Evolutionary conservation across 768 basidiomycete genomes (phyloP).

Genomic region (Mycena polygramma): DNA sequence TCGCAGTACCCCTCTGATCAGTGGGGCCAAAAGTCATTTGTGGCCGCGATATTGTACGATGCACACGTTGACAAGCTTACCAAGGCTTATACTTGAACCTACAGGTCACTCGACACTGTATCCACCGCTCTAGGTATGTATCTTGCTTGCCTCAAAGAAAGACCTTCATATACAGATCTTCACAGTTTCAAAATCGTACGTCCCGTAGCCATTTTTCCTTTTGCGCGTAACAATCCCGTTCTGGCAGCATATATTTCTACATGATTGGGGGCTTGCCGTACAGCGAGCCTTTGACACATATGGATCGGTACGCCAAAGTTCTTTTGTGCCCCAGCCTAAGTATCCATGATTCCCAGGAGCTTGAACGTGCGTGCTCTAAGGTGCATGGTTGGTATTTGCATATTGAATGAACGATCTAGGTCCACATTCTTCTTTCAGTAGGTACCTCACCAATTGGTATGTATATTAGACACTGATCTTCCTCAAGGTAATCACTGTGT

Average conservation of each 20-base stretch:
- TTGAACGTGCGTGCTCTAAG: slow-evolving; percentile 1
- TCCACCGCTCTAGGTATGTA: slow-evolving; percentile 8
- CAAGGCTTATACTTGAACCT: background rate
- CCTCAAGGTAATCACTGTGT: background rate
- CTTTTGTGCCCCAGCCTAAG: background rate
- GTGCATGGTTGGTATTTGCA: background rate
- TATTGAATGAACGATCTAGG: background rate
- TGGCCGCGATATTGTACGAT: slow-evolving; percentile 7
- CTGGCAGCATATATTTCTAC: background rate
- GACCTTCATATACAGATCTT: background rate
- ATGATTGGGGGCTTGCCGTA: background rate
- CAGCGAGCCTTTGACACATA: background rate
- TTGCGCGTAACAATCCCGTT: too few species aligned
- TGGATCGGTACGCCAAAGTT: background rate
- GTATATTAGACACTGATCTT: background rate
- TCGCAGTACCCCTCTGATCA: slow-evolving; percentile 1
- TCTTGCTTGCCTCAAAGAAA: background rate
- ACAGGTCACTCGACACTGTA: slow-evolving; percentile 12
- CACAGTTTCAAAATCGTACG: slow-evolving; percentile 13
- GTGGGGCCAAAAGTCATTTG: slow-evolving; percentile 9
- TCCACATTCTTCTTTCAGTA: slow-evolving; percentile 7
- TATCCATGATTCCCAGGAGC: background rate
- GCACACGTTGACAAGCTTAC: background rate
- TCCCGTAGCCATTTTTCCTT: background rate
- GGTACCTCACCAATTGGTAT: background rate